Conservation (phyloP, 306 rosid species). For the Corylus avellana region DNA sequence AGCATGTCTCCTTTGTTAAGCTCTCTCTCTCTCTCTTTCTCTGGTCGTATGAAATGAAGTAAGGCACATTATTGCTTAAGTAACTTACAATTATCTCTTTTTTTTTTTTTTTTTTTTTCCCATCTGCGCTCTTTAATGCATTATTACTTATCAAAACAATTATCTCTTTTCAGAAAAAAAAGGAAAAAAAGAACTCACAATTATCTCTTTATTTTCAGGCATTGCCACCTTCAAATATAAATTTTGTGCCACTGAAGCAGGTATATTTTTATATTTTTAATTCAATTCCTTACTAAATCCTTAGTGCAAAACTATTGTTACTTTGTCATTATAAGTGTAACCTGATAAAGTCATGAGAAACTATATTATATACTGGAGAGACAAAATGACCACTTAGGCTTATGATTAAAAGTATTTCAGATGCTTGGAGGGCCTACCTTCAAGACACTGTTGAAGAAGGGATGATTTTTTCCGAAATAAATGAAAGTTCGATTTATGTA, state of each 20-base stretch:
- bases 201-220: slow-evolving; percentile 58
- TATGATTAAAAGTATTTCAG: neutral
- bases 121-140: too few species aligned
- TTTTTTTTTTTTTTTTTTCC: too few species aligned
- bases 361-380: neutral
- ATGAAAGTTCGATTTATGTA: neutral
- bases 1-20: neutral
- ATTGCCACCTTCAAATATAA: slow-evolving; percentile 74
- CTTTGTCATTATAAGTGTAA: neutral
- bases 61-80: neutral
- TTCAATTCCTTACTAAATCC: neutral
- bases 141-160: neutral
- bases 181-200: slow-evolving; percentile 7
- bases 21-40: slow-evolving; percentile 1
- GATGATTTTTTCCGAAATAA: neutral
- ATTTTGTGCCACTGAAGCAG: slow-evolving; percentile 86
- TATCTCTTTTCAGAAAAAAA: neutral
- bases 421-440: neutral
- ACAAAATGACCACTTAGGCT: neutral
- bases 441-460: neutral
- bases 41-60: neutral
- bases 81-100: slow-evolving; percentile 20
- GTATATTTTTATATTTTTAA: slow-evolving; percentile 36
- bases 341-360: neutral
- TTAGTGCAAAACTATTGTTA: neutral